phyloP scores from a whole-genome alignment of 1,284 basidiomycete genomes.

The Hemileia vastatrix region DNA sequence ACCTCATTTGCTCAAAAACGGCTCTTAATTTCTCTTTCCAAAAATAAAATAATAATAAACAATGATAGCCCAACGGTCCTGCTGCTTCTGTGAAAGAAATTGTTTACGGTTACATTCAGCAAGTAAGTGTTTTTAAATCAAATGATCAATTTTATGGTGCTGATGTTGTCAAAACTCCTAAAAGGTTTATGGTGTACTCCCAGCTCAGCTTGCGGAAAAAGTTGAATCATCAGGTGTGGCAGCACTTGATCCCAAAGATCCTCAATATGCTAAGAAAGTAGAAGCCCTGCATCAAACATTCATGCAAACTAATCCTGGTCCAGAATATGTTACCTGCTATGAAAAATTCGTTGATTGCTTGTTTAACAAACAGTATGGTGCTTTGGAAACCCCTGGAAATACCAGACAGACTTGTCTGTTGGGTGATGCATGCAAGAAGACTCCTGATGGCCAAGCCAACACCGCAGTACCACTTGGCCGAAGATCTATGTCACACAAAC shows the following conservation, averaged over 20 bases:
- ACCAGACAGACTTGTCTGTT: constrained; percentile 11
- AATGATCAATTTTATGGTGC: not conserved
- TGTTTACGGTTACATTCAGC: constrained; percentile 21
- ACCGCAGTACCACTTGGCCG: not conserved
- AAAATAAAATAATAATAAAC: no score
- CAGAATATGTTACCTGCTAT: constrained; percentile 20
- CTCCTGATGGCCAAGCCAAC: constrained; percentile 13
- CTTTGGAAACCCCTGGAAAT: constrained; percentile 1
- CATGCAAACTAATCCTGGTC: constrained; percentile 16
- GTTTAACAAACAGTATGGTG: constrained; percentile 7
- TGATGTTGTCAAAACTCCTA: not conserved
- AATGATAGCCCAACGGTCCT: constrained; percentile 20
- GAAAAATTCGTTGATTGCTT: constrained; percentile 17
- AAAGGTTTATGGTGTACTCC: constrained; percentile 17
- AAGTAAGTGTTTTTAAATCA: constrained; percentile 3
- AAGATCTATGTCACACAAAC: no score
- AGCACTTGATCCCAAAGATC: constrained; percentile 2
- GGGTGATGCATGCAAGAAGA: constrained; percentile 10
- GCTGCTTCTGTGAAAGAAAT: constrained; percentile 10
- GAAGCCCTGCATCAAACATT: constrained; percentile 10
- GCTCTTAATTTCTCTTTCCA: no score
- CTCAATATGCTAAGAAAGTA: constrained; percentile 12
- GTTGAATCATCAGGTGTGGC: constrained; percentile 4
- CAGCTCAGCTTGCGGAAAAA: constrained; percentile 6
- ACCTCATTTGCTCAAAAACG: no score